A percentile compares a stretch with the other conserved stretches of the same genome.
These are phyloP conservation scores for Globisporangium spiculum DNA, from an alignment of 352 stramenopile genomes.

Conservation along the genomic window DNA sequence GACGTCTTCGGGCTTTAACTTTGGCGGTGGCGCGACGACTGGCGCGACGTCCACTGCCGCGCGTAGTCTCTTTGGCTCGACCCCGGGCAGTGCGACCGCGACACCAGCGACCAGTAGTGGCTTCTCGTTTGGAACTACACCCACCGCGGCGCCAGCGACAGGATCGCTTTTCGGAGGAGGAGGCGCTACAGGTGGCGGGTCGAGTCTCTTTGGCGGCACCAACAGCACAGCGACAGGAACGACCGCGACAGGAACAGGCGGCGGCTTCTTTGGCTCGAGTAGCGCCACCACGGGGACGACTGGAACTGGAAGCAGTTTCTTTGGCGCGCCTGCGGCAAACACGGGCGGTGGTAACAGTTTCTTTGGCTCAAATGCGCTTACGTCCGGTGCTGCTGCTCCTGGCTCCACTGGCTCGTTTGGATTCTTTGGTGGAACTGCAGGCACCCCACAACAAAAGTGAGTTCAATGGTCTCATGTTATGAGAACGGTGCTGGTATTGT, in stretches of 20 bases:
- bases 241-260: constrained; percentile 10
- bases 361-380: constrained; percentile 5
- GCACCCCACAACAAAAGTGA: constrained; percentile 11
- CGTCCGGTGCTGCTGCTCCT: constrained; percentile 3
- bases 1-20: constrained; percentile 13
- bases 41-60: constrained; percentile 12
- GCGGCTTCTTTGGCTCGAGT: constrained; percentile 22
- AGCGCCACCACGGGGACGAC: neutral
- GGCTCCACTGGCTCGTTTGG: constrained; percentile 20
- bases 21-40: constrained; percentile 1
- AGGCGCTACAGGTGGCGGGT: constrained; percentile 1
- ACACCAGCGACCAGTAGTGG: constrained; percentile 4
- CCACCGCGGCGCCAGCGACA: constrained; percentile 13
- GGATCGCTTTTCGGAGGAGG: constrained; percentile 24
- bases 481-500: neutral
- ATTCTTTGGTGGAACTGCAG: constrained; percentile 15
- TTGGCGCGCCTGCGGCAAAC: constrained; percentile 18
- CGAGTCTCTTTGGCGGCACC: constrained; percentile 25
- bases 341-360: constrained; percentile 7
- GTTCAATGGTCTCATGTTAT: constrained; percentile 3
- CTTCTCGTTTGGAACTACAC: constrained; percentile 23
- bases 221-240: constrained; percentile 6
- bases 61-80: constrained; percentile 25
- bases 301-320: constrained; percentile 22
- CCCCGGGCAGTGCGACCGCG: neutral